Conservation (phyloP, 495 filamentous ascomycete species). For the Penicillium crystallinum region DNA sequence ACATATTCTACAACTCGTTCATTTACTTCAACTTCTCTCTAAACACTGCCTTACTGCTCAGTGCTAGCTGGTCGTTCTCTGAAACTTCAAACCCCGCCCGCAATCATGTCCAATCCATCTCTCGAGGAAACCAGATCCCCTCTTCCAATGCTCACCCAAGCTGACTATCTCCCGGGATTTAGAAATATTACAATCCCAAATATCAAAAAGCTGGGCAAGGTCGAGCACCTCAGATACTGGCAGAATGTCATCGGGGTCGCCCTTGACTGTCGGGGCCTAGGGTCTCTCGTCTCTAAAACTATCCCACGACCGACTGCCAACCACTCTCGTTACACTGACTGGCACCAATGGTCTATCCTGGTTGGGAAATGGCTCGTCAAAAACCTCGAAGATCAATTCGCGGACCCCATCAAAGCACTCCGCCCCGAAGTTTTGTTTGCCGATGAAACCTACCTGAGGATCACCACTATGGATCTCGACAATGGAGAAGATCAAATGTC, state of each 20-base stretch:
- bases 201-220: neutral
- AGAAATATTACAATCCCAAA: neutral
- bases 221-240: neutral
- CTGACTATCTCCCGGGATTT: neutral
- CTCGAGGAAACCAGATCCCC: neutral
- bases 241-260: neutral
- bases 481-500: neutral
- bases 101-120: neutral
- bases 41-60: neutral
- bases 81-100: neutral
- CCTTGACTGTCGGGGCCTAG: neutral
- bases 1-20: neutral
- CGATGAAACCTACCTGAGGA: neutral
- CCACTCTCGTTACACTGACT: neutral
- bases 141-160: neutral
- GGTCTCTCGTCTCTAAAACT: neutral
- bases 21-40: neutral
- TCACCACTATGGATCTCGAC: neutral
- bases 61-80: no score
- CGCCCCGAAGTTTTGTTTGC: neutral
- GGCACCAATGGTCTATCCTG: neutral
- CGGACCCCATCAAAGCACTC: neutral
- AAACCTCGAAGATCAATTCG: neutral
- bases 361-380: neutral
- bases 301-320: neutral